Evolutionary conservation across 176 grass and related monocot genomes (phyloP).

Genomic region (Eleusine indica): DNA sequence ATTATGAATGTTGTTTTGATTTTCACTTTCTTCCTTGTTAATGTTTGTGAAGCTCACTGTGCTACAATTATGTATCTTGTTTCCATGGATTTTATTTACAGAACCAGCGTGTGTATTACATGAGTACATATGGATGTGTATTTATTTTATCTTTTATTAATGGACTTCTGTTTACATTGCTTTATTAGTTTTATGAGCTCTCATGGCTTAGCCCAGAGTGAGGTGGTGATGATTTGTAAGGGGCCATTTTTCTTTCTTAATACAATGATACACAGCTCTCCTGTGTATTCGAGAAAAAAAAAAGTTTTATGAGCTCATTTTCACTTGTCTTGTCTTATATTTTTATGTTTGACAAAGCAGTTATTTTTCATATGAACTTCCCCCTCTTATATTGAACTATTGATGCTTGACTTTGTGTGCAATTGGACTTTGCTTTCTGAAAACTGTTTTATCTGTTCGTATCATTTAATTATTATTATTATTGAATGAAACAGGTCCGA

Average conservation of each 20-base stretch:
- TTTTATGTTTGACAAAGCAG: not conserved
- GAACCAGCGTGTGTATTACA: not conserved
- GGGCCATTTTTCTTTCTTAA: too few species aligned
- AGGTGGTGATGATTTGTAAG: too few species aligned
- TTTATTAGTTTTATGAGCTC: not conserved
- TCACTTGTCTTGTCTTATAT: not conserved
- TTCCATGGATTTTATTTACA: not conserved
- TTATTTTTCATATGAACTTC: not conserved
- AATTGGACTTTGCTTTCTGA: conserved; percentile 24
- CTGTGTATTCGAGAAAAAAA: too few species aligned
- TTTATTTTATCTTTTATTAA: not conserved
- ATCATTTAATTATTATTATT: conserved; percentile 1
- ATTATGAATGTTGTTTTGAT: not conserved
- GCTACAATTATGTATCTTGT: not conserved
- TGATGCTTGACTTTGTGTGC: not conserved
- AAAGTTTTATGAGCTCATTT: not conserved
- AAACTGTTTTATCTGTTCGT: conserved; percentile 1
- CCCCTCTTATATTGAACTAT: not conserved
- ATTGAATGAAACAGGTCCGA: conserved; percentile 30
- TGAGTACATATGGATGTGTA: not conserved
- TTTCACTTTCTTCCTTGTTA: not conserved
- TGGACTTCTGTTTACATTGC: not conserved
- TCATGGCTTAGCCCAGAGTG: too few species aligned
- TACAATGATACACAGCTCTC: too few species aligned
- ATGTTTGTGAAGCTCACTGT: not conserved